Conservation (phyloP, 352 stramenopile genomes). For the Phytophthora rubi region DNA sequence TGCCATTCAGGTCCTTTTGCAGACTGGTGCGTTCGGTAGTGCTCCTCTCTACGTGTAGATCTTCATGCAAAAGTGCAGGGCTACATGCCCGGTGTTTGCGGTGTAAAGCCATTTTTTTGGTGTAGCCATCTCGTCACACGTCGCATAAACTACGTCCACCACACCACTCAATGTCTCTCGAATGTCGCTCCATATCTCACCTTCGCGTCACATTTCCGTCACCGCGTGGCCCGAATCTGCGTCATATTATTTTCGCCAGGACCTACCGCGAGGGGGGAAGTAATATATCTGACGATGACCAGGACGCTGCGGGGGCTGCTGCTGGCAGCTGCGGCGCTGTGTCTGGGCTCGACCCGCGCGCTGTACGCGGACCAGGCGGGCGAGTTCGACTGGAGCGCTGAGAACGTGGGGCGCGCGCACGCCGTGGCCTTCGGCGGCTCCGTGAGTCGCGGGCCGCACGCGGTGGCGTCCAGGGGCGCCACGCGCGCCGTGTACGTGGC, state of each 20-base stretch:
- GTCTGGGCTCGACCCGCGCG: slow-evolving; percentile 29
- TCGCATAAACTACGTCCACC: not conserved
- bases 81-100: too few species aligned
- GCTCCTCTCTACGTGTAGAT: too few species aligned
- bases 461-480: slow-evolving; percentile 45
- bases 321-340: slow-evolving; percentile 36
- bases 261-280: slow-evolving; percentile 1
- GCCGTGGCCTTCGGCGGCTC: slow-evolving; percentile 55
- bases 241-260: not conserved
- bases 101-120: too few species aligned
- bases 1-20: too few species aligned
- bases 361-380: slow-evolving; percentile 83
- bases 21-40: too few species aligned
- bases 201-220: slow-evolving; percentile 6
- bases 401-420: slow-evolving; percentile 66
- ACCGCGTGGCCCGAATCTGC: not conserved
- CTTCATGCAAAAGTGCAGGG: too few species aligned
- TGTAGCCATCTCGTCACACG: too few species aligned
- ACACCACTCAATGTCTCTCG: not conserved
- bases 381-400: slow-evolving; percentile 78
- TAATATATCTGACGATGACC: slow-evolving; percentile 9
- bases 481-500: slow-evolving; percentile 74
- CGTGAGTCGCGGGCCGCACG: slow-evolving; percentile 47
- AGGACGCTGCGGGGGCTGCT: slow-evolving; percentile 35
- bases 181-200: not conserved